These are phyloP conservation scores for Alternaria brassicae DNA, from an alignment of 2,329 filamentous ascomycete species.

Conservation along the genomic window DNA sequence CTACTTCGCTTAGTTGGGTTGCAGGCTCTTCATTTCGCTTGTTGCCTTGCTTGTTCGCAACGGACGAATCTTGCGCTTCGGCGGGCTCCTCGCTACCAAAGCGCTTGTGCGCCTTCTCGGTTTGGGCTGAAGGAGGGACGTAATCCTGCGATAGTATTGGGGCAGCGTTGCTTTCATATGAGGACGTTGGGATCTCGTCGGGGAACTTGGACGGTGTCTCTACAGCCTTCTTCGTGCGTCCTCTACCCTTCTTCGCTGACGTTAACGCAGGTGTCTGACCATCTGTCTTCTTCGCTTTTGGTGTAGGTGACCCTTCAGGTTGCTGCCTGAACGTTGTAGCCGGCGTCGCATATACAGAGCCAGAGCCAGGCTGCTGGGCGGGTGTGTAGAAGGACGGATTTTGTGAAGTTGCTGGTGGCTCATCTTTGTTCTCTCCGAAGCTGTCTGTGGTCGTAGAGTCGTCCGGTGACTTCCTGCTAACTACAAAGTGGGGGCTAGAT, in stretches of 20 bases:
- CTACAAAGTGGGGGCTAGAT: constrained; percentile 34
- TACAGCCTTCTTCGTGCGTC: constrained; percentile 22
- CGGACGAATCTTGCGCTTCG: constrained; percentile 6
- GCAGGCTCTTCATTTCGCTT: constrained; percentile 19
- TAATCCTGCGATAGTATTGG: constrained; percentile 25
- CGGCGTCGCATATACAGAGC: constrained; percentile 32
- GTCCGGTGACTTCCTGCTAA: constrained; percentile 22
- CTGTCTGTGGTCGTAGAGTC: constrained; percentile 11
- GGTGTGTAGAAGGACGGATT: constrained; percentile 34
- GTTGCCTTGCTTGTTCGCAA: constrained; percentile 21
- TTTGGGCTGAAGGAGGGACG: constrained; percentile 15
- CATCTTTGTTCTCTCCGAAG: constrained; percentile 13
- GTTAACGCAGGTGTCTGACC: constrained; percentile 24
- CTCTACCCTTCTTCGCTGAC: constrained; percentile 25
- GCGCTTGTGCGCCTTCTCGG: constrained; percentile 38
- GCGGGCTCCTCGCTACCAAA: constrained; percentile 48
- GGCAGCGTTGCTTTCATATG: constrained; percentile 35
- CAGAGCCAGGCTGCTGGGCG: constrained; percentile 22
- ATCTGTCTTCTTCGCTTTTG: constrained; percentile 19
- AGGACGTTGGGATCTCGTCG: constrained; percentile 40
- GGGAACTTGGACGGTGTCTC: constrained; percentile 10
- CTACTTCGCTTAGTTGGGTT: constrained; percentile 10
- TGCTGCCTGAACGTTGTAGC: constrained; percentile 31
- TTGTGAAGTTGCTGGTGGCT: constrained; percentile 23
- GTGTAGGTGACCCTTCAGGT: constrained; percentile 35